A percentile compares a stretch with the other conserved stretches of the same genome.
Conservation (phyloP, 1,284 basidiomycete species). For the Trichosporon sp. region DNA sequence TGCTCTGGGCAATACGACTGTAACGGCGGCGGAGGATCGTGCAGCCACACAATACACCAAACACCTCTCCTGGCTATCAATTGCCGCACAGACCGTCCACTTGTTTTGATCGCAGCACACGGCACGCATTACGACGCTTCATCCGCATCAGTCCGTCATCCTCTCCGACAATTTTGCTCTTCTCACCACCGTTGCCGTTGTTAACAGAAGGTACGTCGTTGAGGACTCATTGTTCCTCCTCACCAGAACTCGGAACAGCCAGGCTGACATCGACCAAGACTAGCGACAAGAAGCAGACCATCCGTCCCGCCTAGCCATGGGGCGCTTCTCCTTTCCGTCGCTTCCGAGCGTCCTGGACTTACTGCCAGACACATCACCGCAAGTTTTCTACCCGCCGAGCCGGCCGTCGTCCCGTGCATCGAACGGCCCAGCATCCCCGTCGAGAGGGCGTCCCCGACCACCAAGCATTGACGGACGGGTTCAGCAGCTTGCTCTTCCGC, state of each 20-base stretch:
- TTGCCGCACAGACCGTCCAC: constrained; percentile 15
- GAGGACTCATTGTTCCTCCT: too few species aligned
- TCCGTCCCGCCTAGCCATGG: constrained; percentile 1
- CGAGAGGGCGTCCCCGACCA: neutral
- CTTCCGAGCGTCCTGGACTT: constrained; percentile 10
- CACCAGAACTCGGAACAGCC: neutral
- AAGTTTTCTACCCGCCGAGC: constrained; percentile 7
- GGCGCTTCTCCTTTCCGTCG: constrained; percentile 19
- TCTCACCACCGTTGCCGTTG: neutral
- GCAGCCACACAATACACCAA: constrained; percentile 18
- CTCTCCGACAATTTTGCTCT: neutral
- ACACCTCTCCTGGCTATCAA: constrained; percentile 6
- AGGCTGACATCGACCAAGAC: neutral
- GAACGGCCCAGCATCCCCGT: neutral
- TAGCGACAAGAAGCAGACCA: neutral
- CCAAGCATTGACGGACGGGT: neutral
- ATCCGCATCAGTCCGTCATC: constrained; percentile 1
- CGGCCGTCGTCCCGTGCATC: constrained; percentile 10
- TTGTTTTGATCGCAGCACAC: constrained; percentile 5
- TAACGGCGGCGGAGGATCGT: neutral
- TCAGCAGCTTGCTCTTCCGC: neutral
- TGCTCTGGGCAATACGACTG: neutral
- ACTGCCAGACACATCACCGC: constrained; percentile 12
- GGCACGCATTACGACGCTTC: neutral
- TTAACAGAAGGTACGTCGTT: neutral